Base-by-base conservation (phyloP, 1,139 yeast species). In the Candida sp. region DNA sequence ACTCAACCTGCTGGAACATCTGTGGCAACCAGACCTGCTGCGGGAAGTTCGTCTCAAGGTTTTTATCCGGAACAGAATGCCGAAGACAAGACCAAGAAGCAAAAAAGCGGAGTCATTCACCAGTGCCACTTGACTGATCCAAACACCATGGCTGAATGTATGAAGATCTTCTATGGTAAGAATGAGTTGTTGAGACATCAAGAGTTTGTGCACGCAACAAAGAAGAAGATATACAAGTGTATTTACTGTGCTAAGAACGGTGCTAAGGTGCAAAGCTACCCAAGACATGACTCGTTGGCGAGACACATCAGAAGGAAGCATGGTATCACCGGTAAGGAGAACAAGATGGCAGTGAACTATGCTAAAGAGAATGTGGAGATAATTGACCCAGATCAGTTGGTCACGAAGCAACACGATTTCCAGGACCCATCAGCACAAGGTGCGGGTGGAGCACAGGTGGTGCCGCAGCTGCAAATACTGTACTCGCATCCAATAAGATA, bases 141-240 rank as follows among this genome's bases (percentile, higher is more conserved):
- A 3, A 52, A 50, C 3, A 62, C 73, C 3, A 53, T 62, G 32
- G 54, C 59, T 23, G 69, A 72, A 42, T 77, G 82, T 53, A 59
- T 69, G 38, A 77, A 77, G 58, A 71, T 75, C 2, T 77, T 77
- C 52, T 75, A 77, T 54, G 81, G 82, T 8, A 76, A 73, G 52
- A 77, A 75, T 55, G 81, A 77, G 55, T 65, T 77, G 35, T 62
- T 73, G 42, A 65, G 81, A 50, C 82, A 77, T 59, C 80, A 77
- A 58, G 81, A 77, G 53, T 76, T 75, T 63, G 81, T 76, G 25
- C 82, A 77, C 63, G 81, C 81, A 12, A 74, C 80, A 23, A 69
- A 72, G 48, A 77, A 76, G 62, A 73, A 72, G 52, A 72, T 77
- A 7, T 77, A 72, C 61, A 72, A 73, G 54, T 77, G 82, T 58